Evolutionary conservation across 768 basidiomycete genomes (phyloP), one percentile per base, ranked within the genome.

Genomic region (Suillus bovinus): DNA sequence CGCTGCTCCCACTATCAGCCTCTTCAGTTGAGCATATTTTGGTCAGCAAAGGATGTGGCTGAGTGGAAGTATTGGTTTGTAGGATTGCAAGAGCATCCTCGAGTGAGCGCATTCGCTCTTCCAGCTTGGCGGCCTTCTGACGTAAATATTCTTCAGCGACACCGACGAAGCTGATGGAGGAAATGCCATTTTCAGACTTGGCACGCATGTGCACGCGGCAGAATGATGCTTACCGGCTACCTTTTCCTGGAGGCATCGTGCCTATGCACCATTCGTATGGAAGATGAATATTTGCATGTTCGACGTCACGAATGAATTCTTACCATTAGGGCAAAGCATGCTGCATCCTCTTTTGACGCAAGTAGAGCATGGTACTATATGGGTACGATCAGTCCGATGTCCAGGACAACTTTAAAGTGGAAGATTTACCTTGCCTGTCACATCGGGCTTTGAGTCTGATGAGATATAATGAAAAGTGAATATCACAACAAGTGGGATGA

Each of bases 1-100:
- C 58, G 34, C 55, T 53, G 2, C 73, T 71, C 31, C 74, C 77
- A 2, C 38, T 31, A 33, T 78, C 77, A 10, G 76, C 74, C 7
- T 70, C 71, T n/a, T 71, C 69, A 4, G 66, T 31, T 29, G 67
- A 7, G 47, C 61, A 57, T 42, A 63, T 63, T 13, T 64, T 62
- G n/a, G 60, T 34, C 9, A 84, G 75, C n/a, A 82, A 68, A 1
- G 82, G 83, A 64, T 84, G 82, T 1, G 75, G 71, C 57, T 75
- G 65, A 61, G 74, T 67, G 22, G 80, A 78, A 50, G 76, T 70
- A n/a, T 73, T 68, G 29, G 74, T 66, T 56, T 84, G 78, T 24
- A 80, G 69, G 34, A 83, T 82, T 27, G 80, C 80, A 22, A 86
- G 68, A 20, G 83, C 84, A 66, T 84, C 83, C 69, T 87, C 84